These are phyloP conservation scores for Populus hybrid DNA, from an alignment of 441 rosid genomes.

Conservation along the genomic window DNA sequence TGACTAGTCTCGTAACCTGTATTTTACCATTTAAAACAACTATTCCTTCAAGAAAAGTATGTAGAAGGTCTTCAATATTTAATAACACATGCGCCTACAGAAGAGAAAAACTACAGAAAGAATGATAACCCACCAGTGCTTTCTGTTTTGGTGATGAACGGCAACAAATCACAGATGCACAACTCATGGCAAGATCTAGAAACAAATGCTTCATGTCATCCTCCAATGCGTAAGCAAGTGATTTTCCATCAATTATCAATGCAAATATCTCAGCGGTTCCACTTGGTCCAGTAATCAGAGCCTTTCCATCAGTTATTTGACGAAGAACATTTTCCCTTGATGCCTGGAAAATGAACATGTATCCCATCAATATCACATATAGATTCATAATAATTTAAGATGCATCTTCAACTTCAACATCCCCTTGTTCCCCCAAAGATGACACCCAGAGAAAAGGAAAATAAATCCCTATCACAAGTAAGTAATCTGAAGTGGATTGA, in stretches of 20 bases:
- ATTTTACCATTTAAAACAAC: constrained; percentile 6
- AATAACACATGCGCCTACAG: background rate
- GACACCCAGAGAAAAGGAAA: background rate
- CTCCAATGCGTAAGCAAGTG: constrained; percentile 63
- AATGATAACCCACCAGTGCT: constrained; percentile 52
- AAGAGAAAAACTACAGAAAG: background rate
- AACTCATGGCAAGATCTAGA: constrained; percentile 63
- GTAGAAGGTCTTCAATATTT: background rate
- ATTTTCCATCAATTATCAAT: constrained; percentile 70
- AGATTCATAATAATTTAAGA: background rate
- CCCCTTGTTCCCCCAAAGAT: background rate
- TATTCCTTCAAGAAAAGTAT: background rate
- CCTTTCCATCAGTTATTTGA: constrained; percentile 49
- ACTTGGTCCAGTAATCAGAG: constrained; percentile 36
- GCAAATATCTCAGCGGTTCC: constrained; percentile 56
- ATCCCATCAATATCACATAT: background rate
- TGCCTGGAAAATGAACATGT: constrained; percentile 33
- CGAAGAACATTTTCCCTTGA: constrained; percentile 46
- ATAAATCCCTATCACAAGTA: background rate
- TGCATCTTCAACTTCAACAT: background rate
- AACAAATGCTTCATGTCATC: constrained; percentile 57
- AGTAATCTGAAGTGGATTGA: background rate
- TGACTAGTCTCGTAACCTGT: constrained; percentile 74
- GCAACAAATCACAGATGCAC: constrained; percentile 86
- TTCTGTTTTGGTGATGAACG: constrained; percentile 92